phyloP scores from a whole-genome alignment of 352 stramenopile genomes.

The Globisporangium lucens region DNA sequence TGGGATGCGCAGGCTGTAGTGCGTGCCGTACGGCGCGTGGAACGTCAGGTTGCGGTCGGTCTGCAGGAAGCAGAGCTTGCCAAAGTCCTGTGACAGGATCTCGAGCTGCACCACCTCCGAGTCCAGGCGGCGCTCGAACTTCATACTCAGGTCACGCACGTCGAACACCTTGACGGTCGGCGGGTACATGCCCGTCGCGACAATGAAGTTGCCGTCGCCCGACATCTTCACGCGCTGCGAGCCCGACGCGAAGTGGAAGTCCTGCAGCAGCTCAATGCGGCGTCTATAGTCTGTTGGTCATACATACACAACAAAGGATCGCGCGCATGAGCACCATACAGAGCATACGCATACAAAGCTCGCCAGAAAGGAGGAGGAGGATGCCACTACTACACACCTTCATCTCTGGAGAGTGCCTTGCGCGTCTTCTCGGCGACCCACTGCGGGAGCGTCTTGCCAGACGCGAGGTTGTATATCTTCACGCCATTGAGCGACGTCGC shows the following conservation, averaged over 20 bases:
- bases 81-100: constrained; percentile 95
- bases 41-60: constrained; percentile 96
- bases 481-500: constrained; percentile 89
- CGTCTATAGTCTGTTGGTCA: constrained; percentile 69
- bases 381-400: constrained; percentile 23
- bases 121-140: constrained; percentile 98
- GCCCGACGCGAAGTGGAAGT: constrained; percentile 97
- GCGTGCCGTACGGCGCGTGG: constrained; percentile 97
- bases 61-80: constrained; percentile 97
- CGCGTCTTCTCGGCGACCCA: constrained; percentile 92
- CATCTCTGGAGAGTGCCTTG: constrained; percentile 65
- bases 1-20: constrained; percentile 95
- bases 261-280: constrained; percentile 98
- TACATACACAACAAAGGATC: constrained; percentile 12
- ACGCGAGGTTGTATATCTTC: constrained; percentile 96
- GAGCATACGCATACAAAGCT: constrained; percentile 6
- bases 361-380: too few species aligned
- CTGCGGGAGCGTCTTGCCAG: constrained; percentile 92
- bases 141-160: constrained; percentile 96
- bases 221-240: constrained; percentile 94
- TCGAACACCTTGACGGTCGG: constrained; percentile 95
- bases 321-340: constrained; percentile 23
- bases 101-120: constrained; percentile 96
- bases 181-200: constrained; percentile 96
- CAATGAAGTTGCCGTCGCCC: constrained; percentile 94